Evolutionary conservation across 441 rosid genomes (phyloP), one percentile per base, ranked within the genome.

Genomic region (Populus hybrid): DNA sequence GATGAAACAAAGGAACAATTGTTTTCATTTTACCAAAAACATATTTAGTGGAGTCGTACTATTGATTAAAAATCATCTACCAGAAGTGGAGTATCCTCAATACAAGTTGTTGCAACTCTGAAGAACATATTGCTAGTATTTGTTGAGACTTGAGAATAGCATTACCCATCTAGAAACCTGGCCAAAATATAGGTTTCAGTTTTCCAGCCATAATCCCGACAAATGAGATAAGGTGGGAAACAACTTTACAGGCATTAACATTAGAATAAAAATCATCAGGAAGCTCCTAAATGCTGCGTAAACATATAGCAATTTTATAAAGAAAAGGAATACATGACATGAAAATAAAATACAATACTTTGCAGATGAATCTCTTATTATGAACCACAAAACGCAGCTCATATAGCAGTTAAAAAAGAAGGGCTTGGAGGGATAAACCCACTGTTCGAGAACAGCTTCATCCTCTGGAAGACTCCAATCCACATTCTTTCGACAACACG

Each of bases 361-460:
- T 46, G 57, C 19, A 14, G 16, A 5, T 1, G 57, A n/a, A n/a
- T n/a, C n/a, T n/a, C n/a, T n/a, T n/a, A n/a, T n/a, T n/a, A n/a
- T n/a, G n/a, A n/a, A n/a, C n/a, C n/a, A n/a, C n/a, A n/a, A n/a
- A n/a, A n/a, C n/a, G n/a, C n/a, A n/a, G n/a, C n/a, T n/a, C n/a
- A n/a, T n/a, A n/a, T n/a, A n/a, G n/a, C n/a, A n/a, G n/a, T n/a
- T n/a, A n/a, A n/a, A n/a, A n/a, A n/a, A n/a, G n/a, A n/a, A n/a
- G n/a, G n/a, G n/a, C n/a, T n/a, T n/a, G n/a, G n/a, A n/a, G n/a
- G n/a, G n/a, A n/a, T 68, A 70, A 70, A 78, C 88, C 84, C 84
- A 83, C 2, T 81, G 77, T 24, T 67, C 77, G 26, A 85, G 83
- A 30, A 83, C 71, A 6, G 32, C 67, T 74, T 85, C 78, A 9